Evolutionary conservation across 2,329 filamentous ascomycete species (phyloP), one percentile per base, ranked within the genome.

Genomic region (Neonectria coccinea): DNA sequence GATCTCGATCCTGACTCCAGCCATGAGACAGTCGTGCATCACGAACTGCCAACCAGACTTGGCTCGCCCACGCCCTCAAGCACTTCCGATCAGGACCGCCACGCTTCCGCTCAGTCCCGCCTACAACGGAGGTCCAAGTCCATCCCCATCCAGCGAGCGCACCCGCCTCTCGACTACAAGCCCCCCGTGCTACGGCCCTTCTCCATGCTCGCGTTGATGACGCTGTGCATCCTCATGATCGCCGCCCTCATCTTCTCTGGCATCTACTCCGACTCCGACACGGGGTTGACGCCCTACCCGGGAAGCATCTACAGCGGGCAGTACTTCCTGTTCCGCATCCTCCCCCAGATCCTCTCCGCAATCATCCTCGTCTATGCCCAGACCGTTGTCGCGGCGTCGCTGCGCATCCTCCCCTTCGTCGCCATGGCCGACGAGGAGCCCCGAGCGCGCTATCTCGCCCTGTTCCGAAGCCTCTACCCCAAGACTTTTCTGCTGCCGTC

Each of bases 251-350:
- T 93, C 27, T 90, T 94, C 75, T 89, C 88, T 68, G 92, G 91
- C 62, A 80, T 91, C 39, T 93, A 88, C 80, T 92, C 91, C 11
- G 79, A 83, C 41, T 77, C 79, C 5, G 84, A 90, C 67, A 78
- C 84, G 10, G 93, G 93, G 1, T 80, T 97, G 12, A 89, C 87
- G 74, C 79, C 84, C 4, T 97, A 94, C 76, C 81, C 82, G 36
- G 85, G 85, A 50, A 83, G 80, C 31, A 90, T 93, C 62, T 91
- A 92, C 65, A 91, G 90, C 54, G 85, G 85, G 9, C 85, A 89
- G 68, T 97, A 97, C 79, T 97, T 97, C 76, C 79, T 97, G 51
- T 96, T 97, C 77, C 88, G 93, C 66, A 92, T 97, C 68, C 81
- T 97, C 1, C 94, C 95, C 2, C 93, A 94, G 61, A 81, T 97